Base-by-base conservation (phyloP, 2,329 filamentous ascomycete species). In the Apiospora koreana region DNA sequence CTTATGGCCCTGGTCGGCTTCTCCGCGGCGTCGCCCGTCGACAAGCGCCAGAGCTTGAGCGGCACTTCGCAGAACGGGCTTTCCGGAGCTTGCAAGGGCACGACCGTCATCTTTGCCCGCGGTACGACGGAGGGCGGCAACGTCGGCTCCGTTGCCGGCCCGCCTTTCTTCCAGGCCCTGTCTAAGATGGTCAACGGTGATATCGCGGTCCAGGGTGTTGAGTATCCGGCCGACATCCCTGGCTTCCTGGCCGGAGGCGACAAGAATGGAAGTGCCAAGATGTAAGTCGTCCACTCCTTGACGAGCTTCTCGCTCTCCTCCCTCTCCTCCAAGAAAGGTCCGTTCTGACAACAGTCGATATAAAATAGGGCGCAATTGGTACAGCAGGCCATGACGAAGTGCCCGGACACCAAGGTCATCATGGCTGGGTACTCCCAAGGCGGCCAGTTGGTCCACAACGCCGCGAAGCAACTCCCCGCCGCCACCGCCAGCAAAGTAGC, bases 71-170 rank as follows among this genome's bases (percentile, higher is more conserved):
- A 71, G 45, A 71, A 71, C 28, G 70, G 68, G 7, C 64, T 66
- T 14, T 42, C 64, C n/a, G 42, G 64, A 4, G n/a, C 18, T n/a
- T 86, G 84, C 77, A 83, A 82, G 43, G 75, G 80, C 42, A 81
- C 86, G 72, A 88, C 86, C 9, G 77, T 89, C 68, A 84, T 89
- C 74, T 89, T 86, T 73, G 87, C 87, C n/a, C 83, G 87, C 23
- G 87, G 87, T 10, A 88, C 87, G 4, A 84, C 82, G 7, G 86
- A 89, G 77, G 45, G 72, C 1, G 86, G 86, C 50, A 88, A 87
- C 73, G 84, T 89, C 67, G 87, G 87, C 28, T 75, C 75, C 31
- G 71, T 84, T 7, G 81, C 83, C 1, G 87, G 87, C 0, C 86
- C 86, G 2, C 83, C 85, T 1, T 85, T 89, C 73, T 85, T 86